Conservation (phyloP, 768 basidiomycete species). For the Phylloporus rhodoxanthus region DNA sequence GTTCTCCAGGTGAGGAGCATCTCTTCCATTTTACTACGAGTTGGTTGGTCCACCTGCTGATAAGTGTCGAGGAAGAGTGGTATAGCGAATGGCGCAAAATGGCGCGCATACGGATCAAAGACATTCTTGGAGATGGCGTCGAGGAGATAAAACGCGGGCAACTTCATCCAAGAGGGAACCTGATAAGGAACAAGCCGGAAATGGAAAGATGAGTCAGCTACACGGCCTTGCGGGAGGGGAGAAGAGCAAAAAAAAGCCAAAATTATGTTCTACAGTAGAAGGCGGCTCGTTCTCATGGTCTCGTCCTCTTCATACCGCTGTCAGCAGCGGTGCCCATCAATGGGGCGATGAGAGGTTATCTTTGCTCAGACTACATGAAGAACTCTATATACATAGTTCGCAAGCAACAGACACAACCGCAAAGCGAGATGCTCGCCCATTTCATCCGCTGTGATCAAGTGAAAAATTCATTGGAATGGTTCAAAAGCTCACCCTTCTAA, state of each 20-base stretch:
- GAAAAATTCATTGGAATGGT: conserved; percentile 19
- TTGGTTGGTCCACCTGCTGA: conserved; percentile 73
- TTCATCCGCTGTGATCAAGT: conserved; percentile 25
- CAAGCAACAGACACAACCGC: conserved; percentile 25
- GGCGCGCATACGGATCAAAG: conserved; percentile 83
- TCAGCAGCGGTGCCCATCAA: conserved; percentile 29
- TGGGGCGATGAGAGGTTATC: conserved; percentile 32
- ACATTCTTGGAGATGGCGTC: conserved; percentile 98
- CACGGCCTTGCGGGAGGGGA: conserved; percentile 20
- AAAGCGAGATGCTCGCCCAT: conserved; percentile 21
- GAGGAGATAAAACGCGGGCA: conserved; percentile 90
- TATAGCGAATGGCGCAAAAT: conserved; percentile 78
- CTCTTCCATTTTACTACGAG: conserved; percentile 94
- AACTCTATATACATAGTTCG: conserved; percentile 42
- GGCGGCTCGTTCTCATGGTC: conserved; percentile 34
- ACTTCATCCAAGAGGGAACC: conserved; percentile 86
- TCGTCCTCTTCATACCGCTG: conserved; percentile 31
- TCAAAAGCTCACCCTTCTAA: conserved; percentile 73
- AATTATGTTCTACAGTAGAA: conserved; percentile 16
- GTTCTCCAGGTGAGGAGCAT: conserved; percentile 94
- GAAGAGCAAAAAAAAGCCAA: conserved; percentile 30
- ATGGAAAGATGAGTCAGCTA: conserved; percentile 62
- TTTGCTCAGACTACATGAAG: conserved; percentile 41
- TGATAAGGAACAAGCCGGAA: conserved; percentile 35
- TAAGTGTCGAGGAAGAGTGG: conserved; percentile 86